phyloP scores from a whole-genome alignment of 305 asterid species.

The Rubia occidens region DNA sequence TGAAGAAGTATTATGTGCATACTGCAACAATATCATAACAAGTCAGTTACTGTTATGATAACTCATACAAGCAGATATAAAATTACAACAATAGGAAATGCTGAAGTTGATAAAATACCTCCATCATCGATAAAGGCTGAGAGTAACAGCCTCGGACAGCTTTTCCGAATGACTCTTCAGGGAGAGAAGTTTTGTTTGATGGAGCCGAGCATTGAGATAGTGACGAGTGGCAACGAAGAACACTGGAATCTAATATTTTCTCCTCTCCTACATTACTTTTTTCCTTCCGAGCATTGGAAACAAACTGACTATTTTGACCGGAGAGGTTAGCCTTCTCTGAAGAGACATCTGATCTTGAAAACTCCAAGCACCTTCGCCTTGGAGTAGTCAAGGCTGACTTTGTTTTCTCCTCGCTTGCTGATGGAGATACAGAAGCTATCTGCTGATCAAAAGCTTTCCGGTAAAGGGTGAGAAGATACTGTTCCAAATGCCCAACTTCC shows the following conservation, averaged over 20 bases:
- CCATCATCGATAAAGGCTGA: constrained; percentile 88
- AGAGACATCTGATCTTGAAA: constrained; percentile 41
- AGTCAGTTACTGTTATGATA: neutral
- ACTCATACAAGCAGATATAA: neutral
- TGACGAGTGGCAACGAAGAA: constrained; percentile 73
- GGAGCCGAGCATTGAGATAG: constrained; percentile 49
- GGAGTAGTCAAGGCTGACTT: constrained; percentile 51
- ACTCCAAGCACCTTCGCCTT: constrained; percentile 65
- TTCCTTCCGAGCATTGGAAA: constrained; percentile 31
- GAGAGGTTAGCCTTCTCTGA: constrained; percentile 26
- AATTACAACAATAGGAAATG: neutral
- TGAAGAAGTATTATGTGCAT: constrained; percentile 54
- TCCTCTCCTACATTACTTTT: constrained; percentile 36
- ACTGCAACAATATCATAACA: constrained; percentile 36
- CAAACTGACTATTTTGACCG: constrained; percentile 26
- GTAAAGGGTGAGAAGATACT: constrained; percentile 80
- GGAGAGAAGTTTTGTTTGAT: constrained; percentile 43
- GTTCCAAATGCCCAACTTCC: constrained; percentile 93
- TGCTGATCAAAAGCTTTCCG: constrained; percentile 90
- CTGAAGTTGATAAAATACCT: constrained; percentile 37
- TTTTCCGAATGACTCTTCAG: constrained; percentile 52
- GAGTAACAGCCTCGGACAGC: constrained; percentile 85
- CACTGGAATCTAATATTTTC: constrained; percentile 38
- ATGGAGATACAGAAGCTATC: constrained; percentile 42
- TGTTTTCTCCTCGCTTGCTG: constrained; percentile 28